These are phyloP conservation scores for Trichophyton schoenleinii DNA, from an alignment of 2,329 filamentous ascomycete genomes.

Conservation along the genomic window DNA sequence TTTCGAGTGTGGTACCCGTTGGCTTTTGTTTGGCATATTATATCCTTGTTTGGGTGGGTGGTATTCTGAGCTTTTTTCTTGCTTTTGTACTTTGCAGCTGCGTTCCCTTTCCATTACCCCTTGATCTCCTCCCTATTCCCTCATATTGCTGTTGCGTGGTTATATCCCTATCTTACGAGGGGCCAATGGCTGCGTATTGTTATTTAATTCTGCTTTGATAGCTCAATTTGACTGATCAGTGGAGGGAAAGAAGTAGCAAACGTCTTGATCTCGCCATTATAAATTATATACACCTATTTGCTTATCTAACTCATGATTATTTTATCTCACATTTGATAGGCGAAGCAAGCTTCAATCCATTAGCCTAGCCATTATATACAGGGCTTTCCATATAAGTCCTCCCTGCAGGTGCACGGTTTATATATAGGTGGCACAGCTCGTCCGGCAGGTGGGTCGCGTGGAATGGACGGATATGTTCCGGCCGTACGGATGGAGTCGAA, in stretches of 20 bases:
- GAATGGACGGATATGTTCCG: neutral
- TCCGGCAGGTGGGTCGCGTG: neutral
- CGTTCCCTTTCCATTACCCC: neutral
- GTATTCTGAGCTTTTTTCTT: constrained; percentile 4
- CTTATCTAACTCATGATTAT: neutral
- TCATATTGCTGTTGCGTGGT: neutral
- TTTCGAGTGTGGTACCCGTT: constrained; percentile 13
- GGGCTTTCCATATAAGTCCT: neutral
- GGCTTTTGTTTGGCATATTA: constrained; percentile 7
- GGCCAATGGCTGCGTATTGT: neutral
- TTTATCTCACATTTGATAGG: neutral
- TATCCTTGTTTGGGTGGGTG: constrained; percentile 4
- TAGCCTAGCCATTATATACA: neutral
- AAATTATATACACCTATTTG: neutral
- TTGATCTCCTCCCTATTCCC: neutral
- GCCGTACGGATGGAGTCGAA: neutral
- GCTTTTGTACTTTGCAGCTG: neutral
- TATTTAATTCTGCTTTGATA: constrained; percentile 2
- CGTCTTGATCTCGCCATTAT: neutral
- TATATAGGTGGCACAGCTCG: neutral
- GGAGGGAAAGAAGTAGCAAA: neutral
- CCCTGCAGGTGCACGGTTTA: neutral
- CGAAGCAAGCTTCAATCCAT: neutral
- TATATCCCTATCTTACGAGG: neutral
- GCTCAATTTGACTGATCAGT: neutral